A percentile compares a stretch with the other conserved stretches of the same genome.
Conservation (phyloP, 2,329 filamentous ascomycete species). For the Beauveria scarabaeidicola region DNA sequence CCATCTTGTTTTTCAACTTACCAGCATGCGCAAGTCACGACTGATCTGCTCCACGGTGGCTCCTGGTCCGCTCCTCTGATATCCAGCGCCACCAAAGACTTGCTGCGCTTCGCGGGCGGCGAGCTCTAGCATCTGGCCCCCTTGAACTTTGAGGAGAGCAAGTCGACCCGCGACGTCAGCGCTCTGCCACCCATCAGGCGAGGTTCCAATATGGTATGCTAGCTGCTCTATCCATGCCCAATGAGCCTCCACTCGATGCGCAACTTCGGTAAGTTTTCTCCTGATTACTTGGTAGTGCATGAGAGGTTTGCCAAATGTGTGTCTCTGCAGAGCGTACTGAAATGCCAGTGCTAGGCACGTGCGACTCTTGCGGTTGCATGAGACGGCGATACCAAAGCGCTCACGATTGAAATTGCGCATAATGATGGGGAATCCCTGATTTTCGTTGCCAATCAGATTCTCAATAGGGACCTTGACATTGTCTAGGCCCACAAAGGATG, state of each 20-base stretch:
- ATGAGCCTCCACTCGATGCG: constrained; percentile 50
- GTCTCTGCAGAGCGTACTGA: constrained; percentile 39
- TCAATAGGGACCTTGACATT: constrained; percentile 44
- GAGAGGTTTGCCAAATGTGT: constrained; percentile 51
- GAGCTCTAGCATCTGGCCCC: constrained; percentile 39
- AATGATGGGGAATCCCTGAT: constrained; percentile 47
- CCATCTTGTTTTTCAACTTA: not conserved
- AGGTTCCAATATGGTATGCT: constrained; percentile 40
- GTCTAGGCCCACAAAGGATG: constrained; percentile 47
- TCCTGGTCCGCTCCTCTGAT: constrained; percentile 39
- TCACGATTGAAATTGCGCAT: constrained; percentile 55
- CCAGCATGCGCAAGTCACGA: constrained; percentile 37
- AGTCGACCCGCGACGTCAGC: constrained; percentile 25
- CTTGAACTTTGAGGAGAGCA: constrained; percentile 37
- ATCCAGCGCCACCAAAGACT: constrained; percentile 44
- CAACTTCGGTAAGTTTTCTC: constrained; percentile 51
- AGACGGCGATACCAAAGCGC: constrained; percentile 48
- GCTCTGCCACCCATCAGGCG: constrained; percentile 20
- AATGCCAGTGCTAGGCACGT: constrained; percentile 46
- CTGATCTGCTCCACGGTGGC: constrained; percentile 44
- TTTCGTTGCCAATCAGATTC: constrained; percentile 46
- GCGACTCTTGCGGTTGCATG: constrained; percentile 48
- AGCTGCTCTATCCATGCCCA: constrained; percentile 56
- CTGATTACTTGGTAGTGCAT: constrained; percentile 51
- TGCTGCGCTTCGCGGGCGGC: constrained; percentile 45